Base-by-base conservation (phyloP, 2,329 filamentous ascomycete species). In the Beauveria caledonica region DNA sequence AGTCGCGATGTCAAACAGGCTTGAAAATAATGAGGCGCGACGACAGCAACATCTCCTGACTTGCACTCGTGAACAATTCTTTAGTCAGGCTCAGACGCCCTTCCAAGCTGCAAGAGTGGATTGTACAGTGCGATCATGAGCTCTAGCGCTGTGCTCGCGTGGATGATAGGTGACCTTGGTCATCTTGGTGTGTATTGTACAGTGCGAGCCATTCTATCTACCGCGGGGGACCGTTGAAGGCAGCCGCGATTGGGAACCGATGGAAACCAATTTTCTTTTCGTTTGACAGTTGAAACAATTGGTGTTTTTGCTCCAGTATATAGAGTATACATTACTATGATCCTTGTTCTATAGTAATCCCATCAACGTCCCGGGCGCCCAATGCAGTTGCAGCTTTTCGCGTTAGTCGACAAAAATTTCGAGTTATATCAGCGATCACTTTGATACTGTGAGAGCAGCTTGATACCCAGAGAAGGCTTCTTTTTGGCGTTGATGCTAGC, bases 51-150 rank as follows among this genome's bases (percentile, higher is more conserved):
- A 23, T 44, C 56, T 58, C 56, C 56, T 44, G 33, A 29, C 46
- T 51, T 46, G 27, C 29, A 40, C 33, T 21, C 45, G 25, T 17
- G 21, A 49, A 49, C 25, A 58, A 19, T 29, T 6, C 4, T 17
- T 29, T 44, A 48, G 46, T 51, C 36, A 39, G 36, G 46, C 46
- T 46, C 29, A 36, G 45, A 49, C 8, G 54, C 56, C 45, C 56
- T 58, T 36, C 5, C 33, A 15, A 36, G 33, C 33, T 58, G 56
- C 46, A 58, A 25, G 33, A 50, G 56, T 50, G 46, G 56, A 49
- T 42, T 36, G 46, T 58, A 58, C 56, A 58, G 56, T 58, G 56
- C 56, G 56, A 51, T 50, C 56, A 42, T 36, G n/a, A 23, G 39
- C 52, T 13, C 52, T 23, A 40, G 21, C n/a, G 39, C 40, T 45